Percentiles rank a stretch among this genome's conserved stretches.
These are phyloP conservation scores for Leccinum subtestaceum DNA, from an alignment of 768 basidiomycete genomes.

Conservation along the genomic window DNA sequence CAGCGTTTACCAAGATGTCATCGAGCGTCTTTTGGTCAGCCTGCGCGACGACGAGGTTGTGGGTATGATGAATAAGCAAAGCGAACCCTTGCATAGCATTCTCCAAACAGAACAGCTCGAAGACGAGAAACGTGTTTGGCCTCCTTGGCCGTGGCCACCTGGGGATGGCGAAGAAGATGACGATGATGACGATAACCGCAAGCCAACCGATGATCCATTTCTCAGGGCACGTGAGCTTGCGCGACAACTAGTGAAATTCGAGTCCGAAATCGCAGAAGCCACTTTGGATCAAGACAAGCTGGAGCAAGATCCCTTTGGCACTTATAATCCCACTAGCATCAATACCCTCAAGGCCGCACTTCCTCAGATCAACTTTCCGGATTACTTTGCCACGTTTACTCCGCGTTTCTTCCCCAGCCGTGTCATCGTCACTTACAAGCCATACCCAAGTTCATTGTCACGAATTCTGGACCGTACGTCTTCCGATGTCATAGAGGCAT, in stretches of 20 bases:
- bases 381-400: slow-evolving; percentile 85
- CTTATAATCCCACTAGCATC: slow-evolving; percentile 83
- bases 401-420: slow-evolving; percentile 71
- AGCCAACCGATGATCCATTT: slow-evolving; percentile 32
- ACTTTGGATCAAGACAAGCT: slow-evolving; percentile 79
- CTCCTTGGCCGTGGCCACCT: slow-evolving; percentile 84
- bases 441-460: slow-evolving; percentile 67
- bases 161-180: slow-evolving; percentile 69
- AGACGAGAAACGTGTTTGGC: slow-evolving; percentile 49
- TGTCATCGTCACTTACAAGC: slow-evolving; percentile 80
- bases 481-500: slow-evolving; percentile 76
- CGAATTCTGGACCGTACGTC: slow-evolving; percentile 65
- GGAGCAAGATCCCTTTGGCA: slow-evolving; percentile 76
- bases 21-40: slow-evolving; percentile 62
- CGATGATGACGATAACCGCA: slow-evolving; percentile 38
- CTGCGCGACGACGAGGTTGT: slow-evolving; percentile 47
- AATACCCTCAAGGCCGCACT: slow-evolving; percentile 66
- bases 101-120: slow-evolving; percentile 39
- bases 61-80: slow-evolving; percentile 6
- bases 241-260: slow-evolving; percentile 70
- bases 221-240: slow-evolving; percentile 62
- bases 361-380: slow-evolving; percentile 74
- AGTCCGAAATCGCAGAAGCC: slow-evolving; percentile 71
- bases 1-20: slow-evolving; percentile 66
- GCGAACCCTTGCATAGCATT: slow-evolving; percentile 22